Base-by-base conservation (phyloP, 2,329 filamentous ascomycete species). In the Verticillium nubilum region DNA sequence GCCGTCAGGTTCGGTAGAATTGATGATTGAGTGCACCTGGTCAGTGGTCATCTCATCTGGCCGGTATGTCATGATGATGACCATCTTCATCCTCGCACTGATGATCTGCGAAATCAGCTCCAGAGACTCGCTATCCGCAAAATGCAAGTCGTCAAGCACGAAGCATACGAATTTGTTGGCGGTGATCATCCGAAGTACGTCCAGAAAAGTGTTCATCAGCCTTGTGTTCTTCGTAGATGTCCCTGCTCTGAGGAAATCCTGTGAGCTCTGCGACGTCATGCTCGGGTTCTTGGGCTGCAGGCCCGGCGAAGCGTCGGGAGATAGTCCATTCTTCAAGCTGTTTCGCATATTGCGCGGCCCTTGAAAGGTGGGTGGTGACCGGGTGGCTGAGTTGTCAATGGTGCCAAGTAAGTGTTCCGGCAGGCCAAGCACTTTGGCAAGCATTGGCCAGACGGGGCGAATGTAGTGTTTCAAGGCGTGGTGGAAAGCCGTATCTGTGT, bases 141-240 rank as follows among this genome's bases (percentile, higher is more conserved):
- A 95, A 67, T 97, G 92, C 31, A 97, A 76, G 72, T 97, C 94
- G 68, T 97, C 94, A 28, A 97, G 76, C 66, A 88, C 92, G 66
- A 97, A 87, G 68, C 91, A 96, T 58, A 97, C 92, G 67, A 97
- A 87, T 67, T 93, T 95, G 70, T 93, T 87, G 23, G 87, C 81
- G 0, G 91, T 89, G 59, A 98, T 87, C 50, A 96, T 85, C 57
- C 91, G 85, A 56, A 97, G 74, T 10, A 97, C 88, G 65, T 97
- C 93, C 53, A 97, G 77, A 66, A 96, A 94, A 1, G 91, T 93
- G 68, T 92, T 94, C 81, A 94, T 90, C 59, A 97, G 82, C 13
- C 91, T 86, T 64, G 91, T 88, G 1, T 80, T 84, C 69, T 86
- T 87, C 12, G 82, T 86, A 5, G 85, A 80, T 1, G 79, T 73